phyloP scores from a whole-genome alignment of 257 asterid genomes.

The Paraleonurus japonicus region DNA sequence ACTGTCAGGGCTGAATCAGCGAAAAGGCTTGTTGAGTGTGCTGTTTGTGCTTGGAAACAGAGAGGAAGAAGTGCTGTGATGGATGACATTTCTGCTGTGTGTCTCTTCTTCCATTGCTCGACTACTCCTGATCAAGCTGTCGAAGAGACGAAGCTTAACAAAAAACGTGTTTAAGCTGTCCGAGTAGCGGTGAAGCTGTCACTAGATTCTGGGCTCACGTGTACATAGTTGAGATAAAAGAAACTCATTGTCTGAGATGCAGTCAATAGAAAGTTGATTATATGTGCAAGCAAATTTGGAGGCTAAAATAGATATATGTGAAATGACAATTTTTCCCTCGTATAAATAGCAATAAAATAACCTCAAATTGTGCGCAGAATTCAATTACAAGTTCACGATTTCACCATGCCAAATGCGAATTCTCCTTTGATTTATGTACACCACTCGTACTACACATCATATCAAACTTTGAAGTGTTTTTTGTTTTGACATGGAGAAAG shows the following conservation, averaged over 20 bases:
- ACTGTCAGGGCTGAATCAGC: constrained; percentile 55
- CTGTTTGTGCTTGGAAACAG: constrained; percentile 61
- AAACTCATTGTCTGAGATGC: neutral
- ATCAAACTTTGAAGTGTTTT: neutral
- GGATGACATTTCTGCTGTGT: constrained; percentile 77
- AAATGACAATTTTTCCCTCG: neutral
- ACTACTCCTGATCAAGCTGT: constrained; percentile 13
- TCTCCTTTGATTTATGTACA: neutral
- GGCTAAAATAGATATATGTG: neutral
- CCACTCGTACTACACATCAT: neutral
- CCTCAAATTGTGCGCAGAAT: neutral
- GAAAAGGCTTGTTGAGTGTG: constrained; percentile 60
- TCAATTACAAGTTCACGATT: neutral
- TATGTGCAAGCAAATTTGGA: neutral
- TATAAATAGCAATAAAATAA: no score
- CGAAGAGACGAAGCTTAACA: neutral
- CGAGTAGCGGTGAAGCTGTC: neutral
- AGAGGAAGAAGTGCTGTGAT: constrained; percentile 50
- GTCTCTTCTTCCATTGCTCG: constrained; percentile 56
- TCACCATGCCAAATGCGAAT: neutral
- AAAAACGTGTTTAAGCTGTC: neutral
- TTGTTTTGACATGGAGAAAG: no score
- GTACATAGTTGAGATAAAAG: neutral
- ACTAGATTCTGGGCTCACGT: neutral
- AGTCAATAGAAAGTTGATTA: neutral